A percentile compares a stretch with the other conserved stretches of the same genome.
Evolutionary conservation across 129 eudicot genomes (phyloP).

Genomic region (Saussurea involucrata): DNA sequence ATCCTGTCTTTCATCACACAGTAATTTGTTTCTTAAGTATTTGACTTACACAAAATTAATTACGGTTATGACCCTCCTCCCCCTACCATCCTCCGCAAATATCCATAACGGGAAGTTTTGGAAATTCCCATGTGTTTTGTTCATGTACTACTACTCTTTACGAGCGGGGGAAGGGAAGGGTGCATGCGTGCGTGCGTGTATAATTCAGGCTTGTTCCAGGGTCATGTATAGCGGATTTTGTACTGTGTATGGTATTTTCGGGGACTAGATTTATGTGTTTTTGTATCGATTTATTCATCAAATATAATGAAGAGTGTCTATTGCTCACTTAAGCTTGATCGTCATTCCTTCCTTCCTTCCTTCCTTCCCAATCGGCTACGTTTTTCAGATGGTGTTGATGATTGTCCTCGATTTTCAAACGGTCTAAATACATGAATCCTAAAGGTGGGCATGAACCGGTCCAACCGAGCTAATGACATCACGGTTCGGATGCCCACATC

Average conservation of each 20-base stretch:
- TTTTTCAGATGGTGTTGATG: background rate
- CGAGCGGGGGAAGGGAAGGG: background rate
- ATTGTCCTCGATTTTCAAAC: background rate
- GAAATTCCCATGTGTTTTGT: constrained; percentile 1
- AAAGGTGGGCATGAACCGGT: too few relatives aligned
- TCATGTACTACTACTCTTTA: constrained; percentile 5
- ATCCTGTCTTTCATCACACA: background rate
- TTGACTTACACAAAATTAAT: constrained; percentile 19
- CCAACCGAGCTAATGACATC: too few relatives aligned
- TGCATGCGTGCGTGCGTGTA: constrained; percentile 5
- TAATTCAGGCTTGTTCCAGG: constrained; percentile 16
- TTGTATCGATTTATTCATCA: constrained; percentile 29
- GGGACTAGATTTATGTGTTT: constrained; percentile 10
- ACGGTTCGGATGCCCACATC: too few relatives aligned
- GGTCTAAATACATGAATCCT: background rate
- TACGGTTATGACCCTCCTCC: constrained; percentile 21
- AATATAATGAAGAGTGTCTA: background rate
- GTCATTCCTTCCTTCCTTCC: background rate
- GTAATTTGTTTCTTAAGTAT: background rate
- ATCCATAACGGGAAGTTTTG: constrained; percentile 11
- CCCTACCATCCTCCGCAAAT: constrained; percentile 6
- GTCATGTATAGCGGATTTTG: constrained; percentile 31
- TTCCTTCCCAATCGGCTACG: too few relatives aligned
- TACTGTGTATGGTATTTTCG: constrained; percentile 20
- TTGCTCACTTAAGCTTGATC: background rate